These are phyloP conservation scores for Lenwebbia sp. DNA, from an alignment of 345 rosid species.

Conservation along the genomic window DNA sequence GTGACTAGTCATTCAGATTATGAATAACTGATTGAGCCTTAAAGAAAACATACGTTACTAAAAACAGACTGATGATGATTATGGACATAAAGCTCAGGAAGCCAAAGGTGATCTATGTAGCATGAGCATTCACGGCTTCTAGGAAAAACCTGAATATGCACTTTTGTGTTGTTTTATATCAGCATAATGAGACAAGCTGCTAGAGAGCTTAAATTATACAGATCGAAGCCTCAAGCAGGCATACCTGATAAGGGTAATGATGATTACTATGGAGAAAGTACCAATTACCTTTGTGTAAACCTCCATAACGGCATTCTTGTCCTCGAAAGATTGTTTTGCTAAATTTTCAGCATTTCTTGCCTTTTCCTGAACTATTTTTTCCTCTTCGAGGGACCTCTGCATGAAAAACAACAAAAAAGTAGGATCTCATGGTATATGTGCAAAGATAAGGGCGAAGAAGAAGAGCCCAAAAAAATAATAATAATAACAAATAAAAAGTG, in stretches of 20 bases:
- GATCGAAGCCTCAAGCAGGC: background rate
- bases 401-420: background rate
- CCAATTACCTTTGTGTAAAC: constrained; percentile 53
- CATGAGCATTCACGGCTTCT: background rate
- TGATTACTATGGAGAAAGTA: background rate
- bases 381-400: constrained; percentile 84
- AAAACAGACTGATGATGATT: background rate
- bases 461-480: background rate
- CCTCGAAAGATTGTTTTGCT: constrained; percentile 61
- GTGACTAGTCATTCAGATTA: background rate
- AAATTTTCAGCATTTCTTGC: constrained; percentile 59
- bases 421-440: background rate
- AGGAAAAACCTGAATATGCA: background rate
- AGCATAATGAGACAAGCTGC: background rate
- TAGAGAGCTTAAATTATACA: background rate
- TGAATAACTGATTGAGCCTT: background rate
- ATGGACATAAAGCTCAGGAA: background rate
- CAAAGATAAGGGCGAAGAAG: background rate
- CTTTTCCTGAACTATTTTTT: constrained; percentile 47
- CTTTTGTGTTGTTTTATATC: background rate
- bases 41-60: background rate
- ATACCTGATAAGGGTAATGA: background rate
- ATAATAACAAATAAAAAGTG: too few species aligned
- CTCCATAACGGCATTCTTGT: constrained; percentile 55
- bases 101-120: background rate